Evolutionary conservation across 805 yeast species (phyloP), one percentile per base, ranked within the genome.

Genomic region (Monosporozyma solicola): DNA sequence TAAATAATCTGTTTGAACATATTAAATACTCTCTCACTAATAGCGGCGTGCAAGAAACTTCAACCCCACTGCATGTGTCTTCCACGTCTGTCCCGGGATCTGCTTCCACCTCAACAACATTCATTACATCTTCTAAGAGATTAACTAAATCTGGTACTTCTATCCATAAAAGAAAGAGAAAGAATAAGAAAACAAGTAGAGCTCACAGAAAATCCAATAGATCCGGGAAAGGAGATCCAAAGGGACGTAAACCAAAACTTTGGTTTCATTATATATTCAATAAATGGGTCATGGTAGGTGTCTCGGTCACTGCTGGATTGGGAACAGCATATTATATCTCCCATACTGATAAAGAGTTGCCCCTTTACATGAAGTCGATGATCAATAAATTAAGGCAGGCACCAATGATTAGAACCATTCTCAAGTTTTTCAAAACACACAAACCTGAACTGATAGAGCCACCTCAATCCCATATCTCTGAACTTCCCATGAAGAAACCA

Each of bases 241-340:
- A 16, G 16, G 25, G 10, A 24, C 10, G 3, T 43, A 43, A 43
- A 9, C 16, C 16, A 8, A 43, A 24, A 11, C n/a, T 20, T 24
- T 43, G 46, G 46, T 43, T 10, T 16, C 46, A 43, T 25, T 43
- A 43, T 24, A 22, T 10, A 9, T 35, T 11, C 15, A 53, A 49
- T 22, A 53, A 47, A 47, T 51, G 54, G 57, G 27, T 54, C 22
- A 33, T 60, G 11, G 63, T 65, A 65, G 63, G 66, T 3, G 51
- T 65, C 5, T 65, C 70, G 7, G 47, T 65, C 8, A 59, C 68
- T 1, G 56, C 64, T 1, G 69, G 70, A 13, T 61, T 65, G 15
- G 69, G 70, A 4, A 55, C 65, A 9, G 69, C 69, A 2, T 65
- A 61, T 49, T 65, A 61, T 52, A 49, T 66, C 15, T 24, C 46